A percentile compares a stretch with the other conserved stretches of the same genome.
phyloP scores from a whole-genome alignment of 345 rosid species.

The Populus davidiana region DNA sequence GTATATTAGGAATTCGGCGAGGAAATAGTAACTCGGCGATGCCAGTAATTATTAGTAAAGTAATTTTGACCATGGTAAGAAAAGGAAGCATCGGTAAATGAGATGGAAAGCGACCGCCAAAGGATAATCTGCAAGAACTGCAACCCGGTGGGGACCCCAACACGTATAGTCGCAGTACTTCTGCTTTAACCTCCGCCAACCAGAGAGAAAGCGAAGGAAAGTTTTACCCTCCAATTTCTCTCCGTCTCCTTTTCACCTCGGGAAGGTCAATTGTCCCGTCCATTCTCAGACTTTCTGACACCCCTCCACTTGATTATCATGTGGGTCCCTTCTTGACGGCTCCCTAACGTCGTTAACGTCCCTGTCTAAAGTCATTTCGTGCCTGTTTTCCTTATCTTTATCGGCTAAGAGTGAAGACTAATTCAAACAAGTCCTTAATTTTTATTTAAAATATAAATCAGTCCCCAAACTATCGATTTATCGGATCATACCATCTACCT shows the following conservation, averaged over 20 bases:
- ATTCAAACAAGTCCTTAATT: too few species aligned
- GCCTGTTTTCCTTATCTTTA: background rate
- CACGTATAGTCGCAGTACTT: background rate
- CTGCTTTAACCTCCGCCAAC: background rate
- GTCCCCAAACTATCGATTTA: too few species aligned
- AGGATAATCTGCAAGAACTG: background rate
- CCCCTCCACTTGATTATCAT: background rate
- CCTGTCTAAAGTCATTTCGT: conserved; percentile 4
- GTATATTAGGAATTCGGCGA: background rate
- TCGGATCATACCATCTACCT: too few species aligned
- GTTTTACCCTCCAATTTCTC: background rate
- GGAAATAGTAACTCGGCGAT: too few species aligned
- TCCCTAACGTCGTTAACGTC: conserved; percentile 23
- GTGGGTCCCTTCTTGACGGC: background rate
- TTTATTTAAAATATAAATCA: accelerated
- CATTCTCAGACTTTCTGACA: conserved; percentile 1
- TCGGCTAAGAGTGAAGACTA: too few species aligned
- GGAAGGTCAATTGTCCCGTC: conserved; percentile 16
- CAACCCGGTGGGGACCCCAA: background rate
- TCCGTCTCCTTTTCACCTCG: background rate
- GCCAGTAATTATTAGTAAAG: background rate
- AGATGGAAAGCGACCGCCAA: background rate
- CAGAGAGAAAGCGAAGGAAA: background rate
- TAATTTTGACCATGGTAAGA: too few species aligned
- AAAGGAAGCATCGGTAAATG: background rate